These are phyloP conservation scores for Luffa acutangula DNA, from an alignment of 306 rosid genomes.

Conservation along the genomic window DNA sequence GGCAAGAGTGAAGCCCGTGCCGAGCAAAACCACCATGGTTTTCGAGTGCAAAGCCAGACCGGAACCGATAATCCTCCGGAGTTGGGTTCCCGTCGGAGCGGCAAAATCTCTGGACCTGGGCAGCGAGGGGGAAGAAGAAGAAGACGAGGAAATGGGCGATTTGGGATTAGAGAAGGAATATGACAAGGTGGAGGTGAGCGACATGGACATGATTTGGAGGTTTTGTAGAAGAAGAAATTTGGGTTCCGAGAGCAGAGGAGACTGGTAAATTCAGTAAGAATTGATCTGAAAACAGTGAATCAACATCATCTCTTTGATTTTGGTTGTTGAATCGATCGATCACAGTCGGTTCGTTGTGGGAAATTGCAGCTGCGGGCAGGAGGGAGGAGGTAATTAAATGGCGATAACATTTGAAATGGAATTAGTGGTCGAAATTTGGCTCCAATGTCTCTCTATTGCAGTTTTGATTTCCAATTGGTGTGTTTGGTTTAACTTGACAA, in stretches of 20 bases:
- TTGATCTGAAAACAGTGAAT: not conserved
- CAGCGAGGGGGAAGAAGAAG: not conserved
- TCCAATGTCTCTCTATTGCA: not conserved
- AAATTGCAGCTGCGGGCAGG: too few relatives aligned
- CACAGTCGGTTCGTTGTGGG: too few relatives aligned
- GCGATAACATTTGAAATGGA: not conserved
- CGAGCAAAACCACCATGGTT: conserved; percentile 28
- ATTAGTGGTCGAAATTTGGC: not conserved
- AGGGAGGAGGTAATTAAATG: not conserved
- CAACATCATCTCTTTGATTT: not conserved
- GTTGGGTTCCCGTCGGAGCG: not conserved
- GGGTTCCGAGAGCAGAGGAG: not conserved
- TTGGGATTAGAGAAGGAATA: conserved; percentile 2
- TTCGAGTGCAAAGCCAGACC: conserved; percentile 7
- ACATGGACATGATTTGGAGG: conserved; percentile 8
- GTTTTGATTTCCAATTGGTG: too few relatives aligned
- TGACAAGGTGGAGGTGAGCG: conserved; percentile 14
- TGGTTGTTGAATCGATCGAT: too few relatives aligned
- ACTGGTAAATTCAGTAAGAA: not conserved
- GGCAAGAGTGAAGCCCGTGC: conserved; percentile 35
- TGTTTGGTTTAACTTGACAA: too few relatives aligned
- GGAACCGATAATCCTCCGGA: not conserved
- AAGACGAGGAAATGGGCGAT: not conserved
- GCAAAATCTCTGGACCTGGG: not conserved
- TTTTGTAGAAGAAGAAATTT: not conserved